Percentiles rank a stretch among this genome's conserved stretches.
Evolutionary conservation across 1,284 basidiomycete genomes (phyloP).

Genomic region (Cryptococcus floricola): DNA sequence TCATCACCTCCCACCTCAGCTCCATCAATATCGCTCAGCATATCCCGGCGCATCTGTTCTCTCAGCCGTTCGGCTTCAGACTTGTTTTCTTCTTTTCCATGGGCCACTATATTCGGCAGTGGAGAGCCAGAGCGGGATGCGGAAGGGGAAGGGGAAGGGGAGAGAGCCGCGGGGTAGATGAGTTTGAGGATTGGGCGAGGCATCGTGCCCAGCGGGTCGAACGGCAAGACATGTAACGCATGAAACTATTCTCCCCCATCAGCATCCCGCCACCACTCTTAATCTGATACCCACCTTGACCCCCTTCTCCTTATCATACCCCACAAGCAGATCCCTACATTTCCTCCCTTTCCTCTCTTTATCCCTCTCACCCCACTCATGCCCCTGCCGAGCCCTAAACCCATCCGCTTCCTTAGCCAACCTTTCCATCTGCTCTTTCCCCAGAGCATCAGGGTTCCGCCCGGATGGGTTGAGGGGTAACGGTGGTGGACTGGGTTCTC

Average conservation of each 20-base stretch:
- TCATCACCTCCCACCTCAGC: constrained; percentile 21
- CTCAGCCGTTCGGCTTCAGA: constrained; percentile 39
- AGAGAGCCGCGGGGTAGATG: constrained; percentile 36
- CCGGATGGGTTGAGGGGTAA: constrained; percentile 11
- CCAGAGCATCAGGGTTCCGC: constrained; percentile 27
- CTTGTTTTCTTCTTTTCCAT: constrained; percentile 22
- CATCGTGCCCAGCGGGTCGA: constrained; percentile 31
- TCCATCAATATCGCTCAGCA: constrained; percentile 29
- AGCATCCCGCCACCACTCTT: neutral
- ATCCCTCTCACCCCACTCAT: constrained; percentile 31
- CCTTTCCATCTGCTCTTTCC: constrained; percentile 24
- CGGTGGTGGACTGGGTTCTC: constrained; percentile 39
- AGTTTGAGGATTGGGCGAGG: constrained; percentile 36
- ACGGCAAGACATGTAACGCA: constrained; percentile 43
- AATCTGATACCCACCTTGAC: constrained; percentile 50
- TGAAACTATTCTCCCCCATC: constrained; percentile 35
- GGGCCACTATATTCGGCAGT: neutral
- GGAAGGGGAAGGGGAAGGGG: constrained; percentile 14
- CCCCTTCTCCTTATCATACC: constrained; percentile 34
- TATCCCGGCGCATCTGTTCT: constrained; percentile 44
- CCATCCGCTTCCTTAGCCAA: constrained; percentile 32
- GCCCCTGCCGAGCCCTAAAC: constrained; percentile 36
- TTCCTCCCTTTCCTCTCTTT: constrained; percentile 36
- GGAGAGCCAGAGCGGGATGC: constrained; percentile 6
- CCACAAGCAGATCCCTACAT: constrained; percentile 36